These are phyloP conservation scores for Celoporthe dispersa DNA, from an alignment of 2,329 filamentous ascomycete species.

Conservation along the genomic window DNA sequence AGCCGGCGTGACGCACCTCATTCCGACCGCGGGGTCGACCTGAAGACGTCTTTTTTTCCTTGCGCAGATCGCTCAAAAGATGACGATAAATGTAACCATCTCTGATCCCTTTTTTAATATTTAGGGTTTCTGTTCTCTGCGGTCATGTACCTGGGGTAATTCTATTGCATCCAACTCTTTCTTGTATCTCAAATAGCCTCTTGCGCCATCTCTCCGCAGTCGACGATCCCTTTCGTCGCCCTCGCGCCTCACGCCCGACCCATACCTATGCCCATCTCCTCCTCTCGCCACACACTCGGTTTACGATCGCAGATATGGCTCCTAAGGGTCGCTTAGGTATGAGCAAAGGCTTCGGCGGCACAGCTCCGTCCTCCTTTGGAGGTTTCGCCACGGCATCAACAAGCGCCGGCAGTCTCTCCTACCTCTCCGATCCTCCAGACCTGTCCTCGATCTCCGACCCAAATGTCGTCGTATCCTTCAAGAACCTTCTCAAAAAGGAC, in stretches of 20 bases:
- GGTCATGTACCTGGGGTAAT: background rate
- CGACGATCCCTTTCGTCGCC: background rate
- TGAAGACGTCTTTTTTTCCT: background rate
- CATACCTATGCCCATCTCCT: background rate
- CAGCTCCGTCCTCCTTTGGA: slow-evolving; percentile 41
- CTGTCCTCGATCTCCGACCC: slow-evolving; percentile 77
- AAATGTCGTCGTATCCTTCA: slow-evolving; percentile 86
- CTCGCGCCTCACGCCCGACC: background rate
- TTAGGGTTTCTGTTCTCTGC: background rate
- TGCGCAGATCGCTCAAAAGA: background rate
- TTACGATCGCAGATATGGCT: slow-evolving; percentile 11
- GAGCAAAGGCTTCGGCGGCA: slow-evolving; percentile 30
- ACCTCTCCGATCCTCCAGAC: slow-evolving; percentile 84
- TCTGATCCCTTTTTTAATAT: background rate
- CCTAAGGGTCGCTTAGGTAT: slow-evolving; percentile 23
- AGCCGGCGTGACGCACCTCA: slow-evolving; percentile 10
- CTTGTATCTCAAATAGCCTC: background rate
- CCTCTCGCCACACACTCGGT: background rate
- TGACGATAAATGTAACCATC: background rate
- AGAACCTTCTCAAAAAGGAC: slow-evolving; percentile 92
- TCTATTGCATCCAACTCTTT: background rate
- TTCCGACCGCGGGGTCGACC: slow-evolving; percentile 1
- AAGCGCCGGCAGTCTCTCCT: slow-evolving; percentile 67
- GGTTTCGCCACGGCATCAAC: slow-evolving; percentile 46
- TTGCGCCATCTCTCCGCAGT: background rate